Percentiles rank a stretch among this genome's conserved stretches.
These are phyloP conservation scores for Epichloe coenophiala DNA, from an alignment of 2,329 filamentous ascomycete genomes.

Conservation along the genomic window DNA sequence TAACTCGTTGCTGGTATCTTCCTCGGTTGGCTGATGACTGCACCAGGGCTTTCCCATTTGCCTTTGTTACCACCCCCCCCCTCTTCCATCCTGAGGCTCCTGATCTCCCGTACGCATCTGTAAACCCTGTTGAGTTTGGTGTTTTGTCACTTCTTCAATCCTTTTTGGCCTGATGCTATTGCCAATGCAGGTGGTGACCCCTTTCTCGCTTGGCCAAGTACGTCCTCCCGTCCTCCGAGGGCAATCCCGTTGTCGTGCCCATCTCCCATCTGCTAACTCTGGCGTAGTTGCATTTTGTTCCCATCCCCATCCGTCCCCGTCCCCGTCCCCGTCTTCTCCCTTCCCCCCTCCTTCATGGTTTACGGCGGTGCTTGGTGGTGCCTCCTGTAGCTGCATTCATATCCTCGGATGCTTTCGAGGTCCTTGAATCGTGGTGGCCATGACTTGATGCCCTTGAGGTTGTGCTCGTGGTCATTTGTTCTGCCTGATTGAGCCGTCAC, in stretches of 20 bases:
- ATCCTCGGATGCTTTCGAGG: background rate
- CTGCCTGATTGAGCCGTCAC: constrained; percentile 7
- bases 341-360: background rate
- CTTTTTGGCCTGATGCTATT: background rate
- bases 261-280: background rate
- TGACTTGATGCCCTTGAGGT: constrained; percentile 4
- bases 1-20: background rate
- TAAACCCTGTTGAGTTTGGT: background rate
- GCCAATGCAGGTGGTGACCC: background rate
- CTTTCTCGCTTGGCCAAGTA: background rate
- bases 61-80: background rate
- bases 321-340: background rate
- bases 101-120: background rate
- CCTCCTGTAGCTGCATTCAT: background rate
- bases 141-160: constrained; percentile 1
- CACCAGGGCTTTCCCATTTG: background rate
- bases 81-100: background rate
- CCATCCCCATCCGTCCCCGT: background rate
- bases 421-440: constrained; percentile 4
- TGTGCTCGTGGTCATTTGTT: constrained; percentile 4
- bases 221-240: background rate
- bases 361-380: background rate
- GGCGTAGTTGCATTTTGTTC: background rate
- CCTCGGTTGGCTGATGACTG: background rate
- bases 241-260: background rate